Evolutionary conservation across 371 early-diverging fungal genomes (phyloP), one percentile per base, ranked within the genome.

Genomic region (Syncephalastrum monosporum): DNA sequence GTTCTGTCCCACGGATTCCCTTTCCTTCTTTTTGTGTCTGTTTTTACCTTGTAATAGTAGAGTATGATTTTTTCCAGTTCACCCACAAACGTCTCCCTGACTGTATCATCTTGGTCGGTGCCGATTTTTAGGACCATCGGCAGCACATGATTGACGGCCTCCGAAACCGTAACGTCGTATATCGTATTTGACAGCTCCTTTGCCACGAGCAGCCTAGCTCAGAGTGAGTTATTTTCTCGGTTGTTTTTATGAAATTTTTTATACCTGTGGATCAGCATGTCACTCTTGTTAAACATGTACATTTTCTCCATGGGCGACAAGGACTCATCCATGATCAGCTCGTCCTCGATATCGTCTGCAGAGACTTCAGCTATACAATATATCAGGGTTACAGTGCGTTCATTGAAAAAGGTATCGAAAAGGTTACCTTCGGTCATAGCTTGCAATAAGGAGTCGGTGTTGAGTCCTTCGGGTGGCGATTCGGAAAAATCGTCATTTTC

Each of bases 21-120:
- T 33, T 17, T 5, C 17, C 48, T 2, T 3, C 45, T 25, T 10
- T 2, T 27, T 16, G 1, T 21, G 21, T 21, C 21, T 21, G 21
- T 21, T 21, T 53, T 43, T 69, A 79, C 80, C 60, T 71, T 66
- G 50, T 82, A 79, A 59, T 73, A 82, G 57, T 72, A 82, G 56
- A 79, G 60, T 19, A 82, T 69, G 14, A 72, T 71, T 50, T 77
- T 75, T 46, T 82, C 79, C 12, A 80, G 55, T 59, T 80, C 79
- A 29, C 71, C 67, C 5, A 75, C 77, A 68, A 82, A 73, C 27
- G 79, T 72, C 55, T 82, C 83, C 53, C 73, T 57, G 14, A 80
- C 83, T 15, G 68, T 66, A 48, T 80, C 82, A 53, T 82, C 81
- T 44, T 63, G 44, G 61, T 82, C 83, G 44, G 50, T 64, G 14